Conservation (phyloP, 352 stramenopile species). For the Phytopythium chamaehyphon region DNA sequence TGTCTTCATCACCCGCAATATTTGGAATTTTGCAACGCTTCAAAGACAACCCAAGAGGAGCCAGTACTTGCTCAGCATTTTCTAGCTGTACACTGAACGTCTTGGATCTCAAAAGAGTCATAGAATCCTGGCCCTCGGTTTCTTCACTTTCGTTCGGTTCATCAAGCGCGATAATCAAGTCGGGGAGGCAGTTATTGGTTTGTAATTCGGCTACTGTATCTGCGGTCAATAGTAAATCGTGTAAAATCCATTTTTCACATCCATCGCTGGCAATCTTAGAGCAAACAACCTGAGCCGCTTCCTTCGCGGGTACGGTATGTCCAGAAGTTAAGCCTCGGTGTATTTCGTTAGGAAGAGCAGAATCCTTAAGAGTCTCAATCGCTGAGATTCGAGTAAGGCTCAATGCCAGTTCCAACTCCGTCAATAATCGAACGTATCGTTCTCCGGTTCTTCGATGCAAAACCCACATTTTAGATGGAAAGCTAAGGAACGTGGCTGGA, state of each 20-base stretch:
- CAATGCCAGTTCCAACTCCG: background rate
- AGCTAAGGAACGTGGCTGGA: slow-evolving; percentile 15
- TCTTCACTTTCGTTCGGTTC: slow-evolving; percentile 13
- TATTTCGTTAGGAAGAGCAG: background rate
- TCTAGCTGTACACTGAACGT: background rate
- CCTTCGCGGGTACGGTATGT: background rate
- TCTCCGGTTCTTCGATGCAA: background rate
- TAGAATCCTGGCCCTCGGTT: background rate
- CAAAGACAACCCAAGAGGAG: slow-evolving; percentile 4
- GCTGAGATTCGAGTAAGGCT: background rate
- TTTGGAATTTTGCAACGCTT: slow-evolving; percentile 4
- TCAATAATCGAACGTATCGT: background rate
- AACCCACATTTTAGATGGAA: slow-evolving; percentile 38
- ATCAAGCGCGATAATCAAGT: slow-evolving; percentile 44
- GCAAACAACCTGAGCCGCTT: background rate
- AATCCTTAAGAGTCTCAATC: background rate
- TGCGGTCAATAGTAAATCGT: slow-evolving; percentile 34
- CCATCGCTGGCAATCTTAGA: background rate
- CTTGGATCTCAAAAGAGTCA: background rate
- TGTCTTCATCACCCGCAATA: background rate
- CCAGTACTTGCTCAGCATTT: background rate
- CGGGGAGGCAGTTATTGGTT: slow-evolving; percentile 40
- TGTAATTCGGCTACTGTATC: slow-evolving; percentile 32
- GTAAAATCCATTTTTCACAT: slow-evolving; percentile 39
- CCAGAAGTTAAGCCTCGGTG: background rate